Evolutionary conservation across 345 rosid genomes (phyloP), one percentile per base, ranked within the genome.

Genomic region (Nephelium lappaceum): DNA sequence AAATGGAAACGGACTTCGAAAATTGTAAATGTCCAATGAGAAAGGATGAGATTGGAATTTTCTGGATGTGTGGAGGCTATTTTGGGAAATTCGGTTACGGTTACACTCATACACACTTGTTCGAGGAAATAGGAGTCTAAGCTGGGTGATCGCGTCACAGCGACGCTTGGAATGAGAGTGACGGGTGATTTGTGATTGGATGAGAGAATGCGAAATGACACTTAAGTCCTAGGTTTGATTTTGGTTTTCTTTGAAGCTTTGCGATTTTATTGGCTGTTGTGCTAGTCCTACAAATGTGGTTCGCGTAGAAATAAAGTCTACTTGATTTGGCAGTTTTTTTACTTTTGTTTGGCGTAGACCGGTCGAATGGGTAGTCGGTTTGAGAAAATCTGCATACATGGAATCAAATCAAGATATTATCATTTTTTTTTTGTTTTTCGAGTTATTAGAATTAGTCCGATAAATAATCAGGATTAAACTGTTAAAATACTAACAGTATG

Each of bases 61-160:
- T 69, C 64, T 23, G 63, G 73, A 78, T 67, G 62, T 69, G 64
- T n/a, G 8, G 39, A 82, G 89, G 89, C 81, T 47, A 83, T 21
- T 72, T 81, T 79, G 23, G 87, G 76, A 21, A 76, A 57, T 42
- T 24, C 0, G 24, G 10, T 67, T n/a, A 6, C 11, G 14, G 64
- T 60, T 60, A 21, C 64, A 60, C 25, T 1, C 25, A 2, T 19
- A 42, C 38, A 64, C 61, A 18, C 42, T 64, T 65, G 55, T 58
- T 66, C 21, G 45, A 65, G 16, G 1, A 31, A 27, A 27, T 1
- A 4, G 51, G 73, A 57, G 67, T 67, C 78, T 9, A n/a, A 0
- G 36, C n/a, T 16, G 53, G 60, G 55, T 60, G 74, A 72, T 67
- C 38, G 12, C 57, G 51, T 53, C 41, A 71, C 68, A 11, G 41